Conservation (phyloP, 805 yeast species). For the Ogataea methanolica region DNA sequence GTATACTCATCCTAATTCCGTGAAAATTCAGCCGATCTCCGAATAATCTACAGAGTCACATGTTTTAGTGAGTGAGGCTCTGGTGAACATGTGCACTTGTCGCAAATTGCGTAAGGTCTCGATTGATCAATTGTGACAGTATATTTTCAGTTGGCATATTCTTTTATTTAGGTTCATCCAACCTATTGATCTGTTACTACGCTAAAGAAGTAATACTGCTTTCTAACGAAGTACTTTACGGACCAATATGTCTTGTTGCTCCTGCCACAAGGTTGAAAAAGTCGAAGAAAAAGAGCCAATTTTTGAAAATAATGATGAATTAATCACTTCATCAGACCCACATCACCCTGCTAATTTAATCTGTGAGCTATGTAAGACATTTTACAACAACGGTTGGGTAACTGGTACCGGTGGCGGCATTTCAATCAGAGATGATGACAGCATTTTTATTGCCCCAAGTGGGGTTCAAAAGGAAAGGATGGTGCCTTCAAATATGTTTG, state of each 20-base stretch:
- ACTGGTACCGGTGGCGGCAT: slow-evolving; percentile 97
- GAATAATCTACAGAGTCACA: too few species aligned
- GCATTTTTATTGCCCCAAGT: slow-evolving; percentile 83
- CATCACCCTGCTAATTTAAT: slow-evolving; percentile 79
- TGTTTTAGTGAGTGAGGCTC: too few species aligned
- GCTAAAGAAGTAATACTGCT: too few species aligned
- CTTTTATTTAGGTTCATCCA: too few species aligned
- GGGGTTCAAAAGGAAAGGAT: slow-evolving; percentile 93
- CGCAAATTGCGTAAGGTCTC: too few species aligned
- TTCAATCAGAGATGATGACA: slow-evolving; percentile 57
- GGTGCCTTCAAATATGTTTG: slow-evolving; percentile 77
- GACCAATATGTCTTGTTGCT: background rate
- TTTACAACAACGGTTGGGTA: slow-evolving; percentile 84
- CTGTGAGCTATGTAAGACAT: slow-evolving; percentile 72
- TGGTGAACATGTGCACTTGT: too few species aligned
- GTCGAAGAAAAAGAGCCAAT: background rate
- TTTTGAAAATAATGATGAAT: slow-evolving; percentile 9
- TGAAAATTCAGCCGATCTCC: too few species aligned
- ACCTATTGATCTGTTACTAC: too few species aligned
- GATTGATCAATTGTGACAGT: too few species aligned
- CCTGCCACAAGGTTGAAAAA: background rate
- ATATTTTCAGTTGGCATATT: too few species aligned
- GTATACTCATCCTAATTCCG: too few species aligned
- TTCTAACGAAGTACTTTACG: too few species aligned
- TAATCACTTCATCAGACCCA: slow-evolving; percentile 20